Conservation (phyloP, 1,284 basidiomycete genomes). For the Trametes hirsuta region DNA sequence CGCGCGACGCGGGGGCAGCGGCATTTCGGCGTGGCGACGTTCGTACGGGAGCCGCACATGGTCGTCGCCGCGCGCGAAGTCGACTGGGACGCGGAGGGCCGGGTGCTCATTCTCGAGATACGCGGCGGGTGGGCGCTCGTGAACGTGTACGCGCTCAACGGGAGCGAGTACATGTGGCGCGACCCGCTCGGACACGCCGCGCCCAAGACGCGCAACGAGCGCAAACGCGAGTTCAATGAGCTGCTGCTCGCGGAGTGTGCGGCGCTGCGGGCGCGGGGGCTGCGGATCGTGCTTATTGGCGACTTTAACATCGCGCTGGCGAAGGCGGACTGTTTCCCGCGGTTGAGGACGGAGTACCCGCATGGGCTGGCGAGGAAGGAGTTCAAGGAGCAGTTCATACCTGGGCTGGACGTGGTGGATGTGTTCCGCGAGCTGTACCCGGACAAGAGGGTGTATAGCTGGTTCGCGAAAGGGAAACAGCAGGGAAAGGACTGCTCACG, state of each 20-base stretch:
- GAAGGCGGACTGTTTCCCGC: constrained; percentile 28
- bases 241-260: constrained; percentile 30
- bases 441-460: constrained; percentile 27
- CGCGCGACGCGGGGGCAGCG: constrained; percentile 28
- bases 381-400: constrained; percentile 32
- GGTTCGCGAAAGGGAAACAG: constrained; percentile 34
- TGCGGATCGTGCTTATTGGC: constrained; percentile 30
- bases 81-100: constrained; percentile 32
- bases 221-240: constrained; percentile 34
- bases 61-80: constrained; percentile 28
- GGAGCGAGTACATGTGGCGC: constrained; percentile 34
- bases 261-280: constrained; percentile 27
- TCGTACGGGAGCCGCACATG: constrained; percentile 20
- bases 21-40: constrained; percentile 32
- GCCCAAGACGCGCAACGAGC: constrained; percentile 34
- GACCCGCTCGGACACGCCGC: constrained; percentile 24
- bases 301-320: constrained; percentile 34
- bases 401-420: constrained; percentile 26
- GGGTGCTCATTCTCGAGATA: constrained; percentile 32
- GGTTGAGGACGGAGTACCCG: constrained; percentile 31
- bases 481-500: constrained; percentile 30
- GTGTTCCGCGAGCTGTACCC: constrained; percentile 28
- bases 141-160: constrained; percentile 34
- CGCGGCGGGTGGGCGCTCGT: constrained; percentile 32
- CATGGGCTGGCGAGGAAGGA: constrained; percentile 29